Evolutionary conservation across 148 eudicot species (phyloP), one percentile per base, ranked within the genome.

Genomic region (Mesembryanthemum crystallinum): DNA sequence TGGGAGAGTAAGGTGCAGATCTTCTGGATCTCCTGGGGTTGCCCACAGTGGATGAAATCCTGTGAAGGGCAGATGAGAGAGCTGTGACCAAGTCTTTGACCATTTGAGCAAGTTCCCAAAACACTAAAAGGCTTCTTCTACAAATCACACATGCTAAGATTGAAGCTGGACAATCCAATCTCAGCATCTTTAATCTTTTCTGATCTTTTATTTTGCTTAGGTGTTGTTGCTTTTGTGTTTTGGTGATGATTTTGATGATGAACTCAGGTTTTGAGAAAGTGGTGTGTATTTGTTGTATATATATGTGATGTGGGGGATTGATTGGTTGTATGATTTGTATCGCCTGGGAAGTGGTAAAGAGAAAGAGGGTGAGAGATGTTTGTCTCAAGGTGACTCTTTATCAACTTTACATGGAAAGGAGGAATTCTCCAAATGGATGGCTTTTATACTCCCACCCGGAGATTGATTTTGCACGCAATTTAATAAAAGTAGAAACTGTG

Each of bases 81-180:
- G 75, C 54, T n/a, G 78, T 61, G 21, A 39, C 51, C 6, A 80
- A 43, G 60, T 80, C 78, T 28, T 43, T 39, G 3, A 80, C 39
- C 2, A 69, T 28, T 37, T 80, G 71, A 33, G 58, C 58, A 27
- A 80, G 21, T 45, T 80, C 78, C 45, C 37, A 63, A 25, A 51
- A 80, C 23, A 80, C 58, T 23, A 69, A 8, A n/a, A 74, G 63
- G n/a, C 75, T 80, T 63, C 78, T 75, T 69, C 82, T 70, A 64
- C 82, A 74, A 7, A 80, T 39, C 42, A 80, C 75, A 51, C 82
- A 64, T 52, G 75, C 37, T 9, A 80, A 7, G 2, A 80, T 69
- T 80, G 75, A 59, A 13, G 75, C 37, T 61, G 78, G 52, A 17
- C 15, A 67, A 3, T 42, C 47, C 73, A 57, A 64, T 25, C 27